Conservation (phyloP, 2,329 filamentous ascomycete species). For the Pseudogymnoascus sp. region DNA sequence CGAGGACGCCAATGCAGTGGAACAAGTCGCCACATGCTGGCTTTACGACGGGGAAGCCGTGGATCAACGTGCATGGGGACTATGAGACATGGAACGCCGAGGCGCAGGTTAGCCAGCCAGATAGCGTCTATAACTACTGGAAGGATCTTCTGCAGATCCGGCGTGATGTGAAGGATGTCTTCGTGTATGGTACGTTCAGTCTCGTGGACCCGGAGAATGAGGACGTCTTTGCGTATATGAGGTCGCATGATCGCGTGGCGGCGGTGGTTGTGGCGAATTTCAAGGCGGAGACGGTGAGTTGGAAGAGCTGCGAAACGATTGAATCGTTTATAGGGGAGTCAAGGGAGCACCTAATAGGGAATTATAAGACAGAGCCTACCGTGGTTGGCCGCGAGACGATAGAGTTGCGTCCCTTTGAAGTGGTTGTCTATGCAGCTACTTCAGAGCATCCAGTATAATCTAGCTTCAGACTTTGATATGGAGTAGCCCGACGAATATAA, state of each 20-base stretch:
- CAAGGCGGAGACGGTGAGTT: constrained; percentile 13
- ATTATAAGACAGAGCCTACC: constrained; percentile 12
- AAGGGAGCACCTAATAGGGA: constrained; percentile 13
- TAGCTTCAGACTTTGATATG: neutral
- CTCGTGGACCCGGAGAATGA: constrained; percentile 43
- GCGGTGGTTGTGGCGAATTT: constrained; percentile 19
- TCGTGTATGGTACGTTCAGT: constrained; percentile 60
- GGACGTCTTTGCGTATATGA: constrained; percentile 49
- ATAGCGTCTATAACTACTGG: constrained; percentile 55
- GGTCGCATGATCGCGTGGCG: constrained; percentile 18
- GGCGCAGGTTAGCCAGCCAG: constrained; percentile 38
- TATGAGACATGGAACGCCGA: constrained; percentile 55
- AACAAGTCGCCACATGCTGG: constrained; percentile 50
- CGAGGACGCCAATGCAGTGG: constrained; percentile 67
- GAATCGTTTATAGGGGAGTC: constrained; percentile 7
- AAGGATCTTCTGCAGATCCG: constrained; percentile 48
- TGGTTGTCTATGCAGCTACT: constrained; percentile 13
- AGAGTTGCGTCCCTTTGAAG: constrained; percentile 18
- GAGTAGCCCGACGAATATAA: neutral
- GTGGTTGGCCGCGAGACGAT: constrained; percentile 6
- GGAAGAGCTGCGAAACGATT: constrained; percentile 13
- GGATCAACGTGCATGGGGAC: constrained; percentile 63
- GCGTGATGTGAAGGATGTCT: constrained; percentile 52
- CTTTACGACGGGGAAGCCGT: constrained; percentile 55
- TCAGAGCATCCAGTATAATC: neutral